Evolutionary conservation across 2,329 filamentous ascomycete genomes (phyloP), one percentile per base, ranked within the genome.

Genomic region (Apiospora koreana): DNA sequence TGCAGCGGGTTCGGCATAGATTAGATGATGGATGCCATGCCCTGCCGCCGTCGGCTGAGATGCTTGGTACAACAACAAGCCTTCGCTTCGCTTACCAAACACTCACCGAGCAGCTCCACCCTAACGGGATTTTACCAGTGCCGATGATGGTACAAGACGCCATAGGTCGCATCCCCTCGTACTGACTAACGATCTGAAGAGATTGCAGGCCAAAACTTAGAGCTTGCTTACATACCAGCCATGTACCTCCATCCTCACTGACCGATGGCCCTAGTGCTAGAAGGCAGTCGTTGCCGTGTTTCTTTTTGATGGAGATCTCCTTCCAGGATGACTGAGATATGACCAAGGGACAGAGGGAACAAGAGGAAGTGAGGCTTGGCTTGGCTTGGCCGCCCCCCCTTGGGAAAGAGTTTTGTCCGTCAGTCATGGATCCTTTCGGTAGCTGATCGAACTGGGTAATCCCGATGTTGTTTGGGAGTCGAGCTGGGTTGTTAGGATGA

Each of bases 21-120:
- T 58, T 58, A 58, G 50, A 58, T 58, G 50, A 58, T 58, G 50
- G 50, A n/a, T 35, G 50, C 50, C 50, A 35, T 31, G 48, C n/a
- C 25, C 25, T n/a, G n/a, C 48, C 41, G 41, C 35, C 12, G 48
- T 54, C 48, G 48, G 48, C 48, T 25, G 48, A 54, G 16, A 28
- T 9, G 18, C 58, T 64, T 31, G 10, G 54, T 31, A 21, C 12
- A 62, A 35, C 54, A 50, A n/a, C n/a, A n/a, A n/a, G 21, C 25
- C 9, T 41, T 4, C 8, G 21, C 62, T 64, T 64, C 58, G 50
- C 25, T 58, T 58, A 58, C 50, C 50, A 35, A 58, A n/a, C 18
- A 28, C 50, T 58, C n/a, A 58, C 50, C 50, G 35, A 58, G 12
- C 6, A 35, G 54, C 54, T 38, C 54, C 54, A 38, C 54, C 50